Evolutionary conservation across 106 monocot genomes (phyloP).

Genomic region (Ottelia alismoides): DNA sequence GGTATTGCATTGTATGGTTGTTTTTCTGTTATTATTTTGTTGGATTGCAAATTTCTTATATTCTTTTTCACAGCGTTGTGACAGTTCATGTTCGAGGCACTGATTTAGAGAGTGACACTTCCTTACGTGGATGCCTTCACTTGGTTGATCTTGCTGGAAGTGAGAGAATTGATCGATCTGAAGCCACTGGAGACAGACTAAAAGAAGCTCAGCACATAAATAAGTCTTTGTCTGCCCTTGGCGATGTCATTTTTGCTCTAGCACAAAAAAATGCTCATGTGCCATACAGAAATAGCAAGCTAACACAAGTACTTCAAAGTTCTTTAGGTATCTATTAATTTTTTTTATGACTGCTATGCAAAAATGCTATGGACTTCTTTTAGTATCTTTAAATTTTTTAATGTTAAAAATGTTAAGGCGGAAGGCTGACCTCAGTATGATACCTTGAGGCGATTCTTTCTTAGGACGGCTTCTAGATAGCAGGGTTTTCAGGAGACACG

Average conservation of each 20-base stretch:
- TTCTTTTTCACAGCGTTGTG: slow-evolving; percentile 40
- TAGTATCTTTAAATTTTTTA: background rate
- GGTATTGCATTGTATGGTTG: slow-evolving; percentile 21
- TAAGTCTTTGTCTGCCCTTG: slow-evolving; percentile 87
- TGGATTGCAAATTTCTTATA: slow-evolving; percentile 1
- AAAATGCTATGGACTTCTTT: background rate
- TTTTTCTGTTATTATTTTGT: background rate
- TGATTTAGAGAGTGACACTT: slow-evolving; percentile 70
- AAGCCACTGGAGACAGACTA: slow-evolving; percentile 83
- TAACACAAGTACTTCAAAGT: slow-evolving; percentile 96
- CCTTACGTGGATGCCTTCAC: slow-evolving; percentile 72
- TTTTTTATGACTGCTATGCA: background rate
- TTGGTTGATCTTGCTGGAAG: slow-evolving; percentile 95
- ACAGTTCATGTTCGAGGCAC: slow-evolving; percentile 80
- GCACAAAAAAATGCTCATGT: slow-evolving; percentile 79
- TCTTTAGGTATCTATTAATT: slow-evolving; percentile 50
- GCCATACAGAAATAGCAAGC: slow-evolving; percentile 97
- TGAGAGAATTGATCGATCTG: slow-evolving; percentile 89
- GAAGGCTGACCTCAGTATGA: too few species aligned
- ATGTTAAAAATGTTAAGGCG: too few species aligned
- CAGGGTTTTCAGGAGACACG: too few species aligned
- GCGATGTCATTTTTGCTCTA: slow-evolving; percentile 92
- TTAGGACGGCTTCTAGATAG: too few species aligned
- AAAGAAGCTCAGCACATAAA: slow-evolving; percentile 96
- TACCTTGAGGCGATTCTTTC: too few species aligned